Percentiles rank a stretch among this genome's conserved stretches.
These are phyloP conservation scores for Gypsophila paniculata DNA, from an alignment of 179 eudicot species.

Conservation along the genomic window DNA sequence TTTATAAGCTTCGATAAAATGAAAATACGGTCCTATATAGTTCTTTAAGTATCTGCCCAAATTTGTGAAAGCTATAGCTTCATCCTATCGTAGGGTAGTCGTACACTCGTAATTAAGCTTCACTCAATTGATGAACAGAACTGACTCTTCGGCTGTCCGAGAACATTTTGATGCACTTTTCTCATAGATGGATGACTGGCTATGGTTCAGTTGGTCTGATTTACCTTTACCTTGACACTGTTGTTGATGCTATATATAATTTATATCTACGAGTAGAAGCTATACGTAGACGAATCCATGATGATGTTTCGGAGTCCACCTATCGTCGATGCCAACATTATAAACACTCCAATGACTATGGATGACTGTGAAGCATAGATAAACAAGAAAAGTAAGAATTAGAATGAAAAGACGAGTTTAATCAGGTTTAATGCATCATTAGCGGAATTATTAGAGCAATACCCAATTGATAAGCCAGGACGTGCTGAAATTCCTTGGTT, in stretches of 20 bases:
- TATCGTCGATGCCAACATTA: slow-evolving; percentile 77
- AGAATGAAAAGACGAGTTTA: background rate
- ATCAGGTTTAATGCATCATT: no score
- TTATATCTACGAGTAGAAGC: slow-evolving; percentile 50
- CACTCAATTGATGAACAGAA: no score
- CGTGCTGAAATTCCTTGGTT: slow-evolving; percentile 63
- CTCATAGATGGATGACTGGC: background rate
- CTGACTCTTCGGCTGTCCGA: background rate
- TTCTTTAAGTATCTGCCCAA: no score
- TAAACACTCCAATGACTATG: slow-evolving; percentile 68
- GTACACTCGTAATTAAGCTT: no score
- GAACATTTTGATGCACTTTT: background rate
- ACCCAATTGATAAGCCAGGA: slow-evolving; percentile 91
- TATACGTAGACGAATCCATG: slow-evolving; percentile 65
- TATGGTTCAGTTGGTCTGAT: background rate
- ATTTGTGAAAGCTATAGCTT: no score
- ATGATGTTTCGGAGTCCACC: slow-evolving; percentile 80
- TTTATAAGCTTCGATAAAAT: background rate
- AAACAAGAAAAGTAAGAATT: background rate
- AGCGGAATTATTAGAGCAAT: slow-evolving; percentile 11
- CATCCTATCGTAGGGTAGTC: background rate
- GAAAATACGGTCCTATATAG: background rate
- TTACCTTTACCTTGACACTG: background rate
- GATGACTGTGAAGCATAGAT: slow-evolving; percentile 38
- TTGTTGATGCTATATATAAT: background rate